phyloP scores from a whole-genome alignment of 306 rosid genomes.

The Hippophae gyantsensis region DNA sequence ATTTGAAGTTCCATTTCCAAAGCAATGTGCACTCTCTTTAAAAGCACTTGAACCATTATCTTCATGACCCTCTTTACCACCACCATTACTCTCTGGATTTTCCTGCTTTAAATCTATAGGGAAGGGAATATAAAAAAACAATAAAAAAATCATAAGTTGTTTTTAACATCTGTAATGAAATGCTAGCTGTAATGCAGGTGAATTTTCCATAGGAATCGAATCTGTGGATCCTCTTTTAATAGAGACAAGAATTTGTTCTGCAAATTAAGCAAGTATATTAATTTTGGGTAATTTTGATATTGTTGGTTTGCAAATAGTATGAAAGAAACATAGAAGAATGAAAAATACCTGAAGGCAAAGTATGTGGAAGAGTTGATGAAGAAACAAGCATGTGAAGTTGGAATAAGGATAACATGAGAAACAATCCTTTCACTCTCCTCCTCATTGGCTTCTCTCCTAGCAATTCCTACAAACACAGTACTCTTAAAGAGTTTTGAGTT shows the following conservation, averaged over 20 bases:
- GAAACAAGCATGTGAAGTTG: constrained; percentile 15
- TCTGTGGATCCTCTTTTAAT: neutral
- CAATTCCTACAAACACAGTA: neutral
- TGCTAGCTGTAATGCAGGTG: no score
- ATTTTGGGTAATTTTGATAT: no score
- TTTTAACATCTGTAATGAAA: neutral
- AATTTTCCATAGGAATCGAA: neutral
- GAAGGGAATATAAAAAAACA: constrained; percentile 5
- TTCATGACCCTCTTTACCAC: neutral
- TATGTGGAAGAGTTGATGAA: constrained; percentile 29
- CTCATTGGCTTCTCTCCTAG: constrained; percentile 25
- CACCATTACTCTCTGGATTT: neutral
- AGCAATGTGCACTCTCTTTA: constrained; percentile 24
- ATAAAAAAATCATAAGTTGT: neutral
- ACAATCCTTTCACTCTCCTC: constrained; percentile 22
- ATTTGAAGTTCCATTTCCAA: constrained; percentile 15
- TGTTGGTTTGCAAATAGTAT: neutral
- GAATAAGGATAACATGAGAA: constrained; percentile 25
- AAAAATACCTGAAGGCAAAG: constrained; percentile 39
- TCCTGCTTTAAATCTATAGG: constrained; percentile 30
- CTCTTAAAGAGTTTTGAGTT: neutral
- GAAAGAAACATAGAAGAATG: constrained; percentile 2
- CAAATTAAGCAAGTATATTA: no score
- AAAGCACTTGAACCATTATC: neutral
- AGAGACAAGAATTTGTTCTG: no score